Percentiles rank a stretch among this genome's conserved stretches.
These are phyloP conservation scores for Populus euphratica DNA, from an alignment of 345 rosid species.

Conservation along the genomic window DNA sequence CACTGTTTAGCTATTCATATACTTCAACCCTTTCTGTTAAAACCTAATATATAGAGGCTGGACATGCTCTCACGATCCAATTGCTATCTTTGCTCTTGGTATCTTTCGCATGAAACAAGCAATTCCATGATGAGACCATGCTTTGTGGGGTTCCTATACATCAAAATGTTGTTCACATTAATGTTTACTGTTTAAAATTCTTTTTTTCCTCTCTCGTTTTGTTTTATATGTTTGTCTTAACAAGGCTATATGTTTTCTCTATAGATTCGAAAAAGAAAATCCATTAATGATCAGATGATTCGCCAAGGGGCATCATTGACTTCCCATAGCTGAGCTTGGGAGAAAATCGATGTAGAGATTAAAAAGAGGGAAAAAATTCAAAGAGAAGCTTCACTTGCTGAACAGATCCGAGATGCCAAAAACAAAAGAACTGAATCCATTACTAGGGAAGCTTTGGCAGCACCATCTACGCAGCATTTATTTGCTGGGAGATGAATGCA, in stretches of 20 bases:
- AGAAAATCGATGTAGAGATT: slow-evolving; percentile 55
- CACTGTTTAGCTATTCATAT: background rate
- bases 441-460: slow-evolving; percentile 20
- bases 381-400: slow-evolving; percentile 64
- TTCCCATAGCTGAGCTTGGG: slow-evolving; percentile 43
- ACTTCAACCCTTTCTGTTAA: background rate
- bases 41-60: background rate
- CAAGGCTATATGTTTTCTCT: slow-evolving; percentile 4
- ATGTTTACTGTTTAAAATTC: background rate
- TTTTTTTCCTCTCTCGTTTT: background rate
- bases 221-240: background rate
- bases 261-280: slow-evolving; percentile 65
- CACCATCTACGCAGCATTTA: slow-evolving; percentile 14
- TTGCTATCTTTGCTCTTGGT: background rate
- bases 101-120: slow-evolving; percentile 6
- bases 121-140: background rate
- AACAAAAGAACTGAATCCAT: slow-evolving; percentile 37
- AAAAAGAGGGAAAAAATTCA: slow-evolving; percentile 49
- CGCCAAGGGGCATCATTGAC: slow-evolving; percentile 24
- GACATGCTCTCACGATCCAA: background rate
- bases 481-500: slow-evolving; percentile 4
- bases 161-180: background rate
- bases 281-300: slow-evolving; percentile 28
- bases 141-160: background rate
- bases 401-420: slow-evolving; percentile 75